Evolutionary conservation across 2,329 filamentous ascomycete genomes (phyloP).

Genomic region (Pseudogymnoascus sp.): DNA sequence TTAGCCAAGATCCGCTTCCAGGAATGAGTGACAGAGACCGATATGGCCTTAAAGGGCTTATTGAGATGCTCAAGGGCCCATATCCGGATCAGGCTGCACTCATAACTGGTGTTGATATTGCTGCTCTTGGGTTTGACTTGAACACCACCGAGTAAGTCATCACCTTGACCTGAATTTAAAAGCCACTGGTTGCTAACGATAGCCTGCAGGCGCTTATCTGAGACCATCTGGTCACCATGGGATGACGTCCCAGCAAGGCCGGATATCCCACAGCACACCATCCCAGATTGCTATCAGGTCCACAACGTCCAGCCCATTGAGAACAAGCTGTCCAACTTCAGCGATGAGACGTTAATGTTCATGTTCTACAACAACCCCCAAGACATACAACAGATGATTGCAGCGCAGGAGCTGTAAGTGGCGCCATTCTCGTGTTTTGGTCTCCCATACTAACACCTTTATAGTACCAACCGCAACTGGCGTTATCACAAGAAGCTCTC

Average conservation of each 20-base stretch:
- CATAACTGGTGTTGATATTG: slow-evolving; percentile 52
- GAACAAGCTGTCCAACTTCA: slow-evolving; percentile 58
- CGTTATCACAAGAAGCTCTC: slow-evolving; percentile 61
- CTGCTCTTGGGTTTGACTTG: slow-evolving; percentile 50
- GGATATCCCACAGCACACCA: slow-evolving; percentile 46
- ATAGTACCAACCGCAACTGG: slow-evolving; percentile 56
- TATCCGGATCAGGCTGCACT: slow-evolving; percentile 56
- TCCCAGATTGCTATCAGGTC: slow-evolving; percentile 61
- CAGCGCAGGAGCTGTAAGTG: slow-evolving; percentile 54
- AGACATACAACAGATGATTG: slow-evolving; percentile 56
- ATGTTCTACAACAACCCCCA: slow-evolving; percentile 62
- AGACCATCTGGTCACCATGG: slow-evolving; percentile 54
- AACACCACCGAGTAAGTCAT: slow-evolving; percentile 47
- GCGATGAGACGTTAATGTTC: slow-evolving; percentile 61
- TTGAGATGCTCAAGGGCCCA: slow-evolving; percentile 52
- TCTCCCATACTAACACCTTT: slow-evolving; percentile 11
- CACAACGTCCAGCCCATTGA: slow-evolving; percentile 59
- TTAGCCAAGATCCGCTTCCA: slow-evolving; percentile 49
- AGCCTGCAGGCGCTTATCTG: slow-evolving; percentile 38
- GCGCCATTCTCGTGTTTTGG: background rate
- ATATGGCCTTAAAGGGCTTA: slow-evolving; percentile 57
- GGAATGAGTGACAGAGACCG: slow-evolving; percentile 57
- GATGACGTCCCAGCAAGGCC: slow-evolving; percentile 53
- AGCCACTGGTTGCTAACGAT: slow-evolving; percentile 13
- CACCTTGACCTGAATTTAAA: background rate